Percentiles rank a stretch among this genome's conserved stretches.
Evolutionary conservation across 495 filamentous ascomycete genomes (phyloP).

Genomic region (Chaetomidium leptoderma): DNA sequence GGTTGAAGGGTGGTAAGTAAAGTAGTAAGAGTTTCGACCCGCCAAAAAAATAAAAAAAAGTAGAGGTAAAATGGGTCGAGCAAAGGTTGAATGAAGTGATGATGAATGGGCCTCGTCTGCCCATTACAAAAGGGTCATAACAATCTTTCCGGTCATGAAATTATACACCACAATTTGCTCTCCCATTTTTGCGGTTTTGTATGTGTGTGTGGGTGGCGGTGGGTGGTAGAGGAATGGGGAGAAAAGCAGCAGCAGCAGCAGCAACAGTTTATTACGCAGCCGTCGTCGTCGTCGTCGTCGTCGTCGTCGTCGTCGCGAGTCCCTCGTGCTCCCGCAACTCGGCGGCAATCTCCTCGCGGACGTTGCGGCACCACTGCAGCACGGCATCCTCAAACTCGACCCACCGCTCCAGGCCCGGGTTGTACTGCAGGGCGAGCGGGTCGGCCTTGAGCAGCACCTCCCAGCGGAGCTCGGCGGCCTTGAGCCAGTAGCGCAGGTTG

Average conservation of each 20-base stretch:
- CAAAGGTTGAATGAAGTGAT: background rate
- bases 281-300: background rate
- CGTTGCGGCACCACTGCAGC: slow-evolving; percentile 69
- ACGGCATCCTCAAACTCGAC: slow-evolving; percentile 74
- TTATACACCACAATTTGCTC: too few relatives aligned
- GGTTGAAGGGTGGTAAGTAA: background rate
- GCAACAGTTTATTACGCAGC: background rate
- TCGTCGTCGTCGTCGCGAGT: background rate
- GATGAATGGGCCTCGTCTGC: background rate
- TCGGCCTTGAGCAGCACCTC: slow-evolving; percentile 82
- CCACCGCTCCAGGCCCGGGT: slow-evolving; percentile 62
- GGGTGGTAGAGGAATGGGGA: too few relatives aligned
- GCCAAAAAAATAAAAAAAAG: background rate
- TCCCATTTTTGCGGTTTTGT: too few relatives aligned
- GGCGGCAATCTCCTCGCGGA: slow-evolving; percentile 66
- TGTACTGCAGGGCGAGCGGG: slow-evolving; percentile 78
- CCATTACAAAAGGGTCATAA: slow-evolving; percentile 17
- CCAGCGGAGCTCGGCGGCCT: slow-evolving; percentile 92
- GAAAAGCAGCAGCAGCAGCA: too few relatives aligned
- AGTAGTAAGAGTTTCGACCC: background rate
- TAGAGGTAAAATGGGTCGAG: background rate
- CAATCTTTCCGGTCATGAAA: slow-evolving; percentile 20
- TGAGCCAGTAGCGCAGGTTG: slow-evolving; percentile 92
- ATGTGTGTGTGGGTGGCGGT: too few relatives aligned
- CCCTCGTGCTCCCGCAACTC: slow-evolving; percentile 29